phyloP scores from a whole-genome alignment of 1,284 basidiomycete genomes.

The Jaminaea rosea region DNA sequence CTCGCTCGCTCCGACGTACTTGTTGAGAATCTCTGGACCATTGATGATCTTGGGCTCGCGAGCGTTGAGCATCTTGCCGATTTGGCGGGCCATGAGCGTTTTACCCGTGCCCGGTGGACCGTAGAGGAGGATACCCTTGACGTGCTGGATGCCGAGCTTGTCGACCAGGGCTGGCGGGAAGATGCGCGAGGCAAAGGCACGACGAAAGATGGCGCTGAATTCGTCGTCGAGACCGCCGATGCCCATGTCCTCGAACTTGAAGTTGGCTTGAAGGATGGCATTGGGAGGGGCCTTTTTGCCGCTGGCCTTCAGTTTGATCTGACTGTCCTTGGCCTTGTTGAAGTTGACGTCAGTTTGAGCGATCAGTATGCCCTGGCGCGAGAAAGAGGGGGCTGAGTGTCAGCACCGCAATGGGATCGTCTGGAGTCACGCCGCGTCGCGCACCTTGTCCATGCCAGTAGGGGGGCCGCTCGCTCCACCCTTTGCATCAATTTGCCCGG shows the following conservation, averaged over 20 bases:
- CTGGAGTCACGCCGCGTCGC: constrained; percentile 40
- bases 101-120: constrained; percentile 98
- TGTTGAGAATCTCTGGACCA: constrained; percentile 94
- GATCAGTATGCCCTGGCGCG: constrained; percentile 77
- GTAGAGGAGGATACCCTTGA: constrained; percentile 90
- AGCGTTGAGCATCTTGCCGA: constrained; percentile 98
- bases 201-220: constrained; percentile 93
- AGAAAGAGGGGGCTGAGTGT: no score
- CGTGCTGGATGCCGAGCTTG: constrained; percentile 96
- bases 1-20: constrained; percentile 95
- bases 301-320: constrained; percentile 84
- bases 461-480: constrained; percentile 26
- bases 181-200: constrained; percentile 94
- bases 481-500: constrained; percentile 16
- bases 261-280: constrained; percentile 92
- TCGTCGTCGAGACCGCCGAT: constrained; percentile 95
- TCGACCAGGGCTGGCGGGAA: constrained; percentile 95
- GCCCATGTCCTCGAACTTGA: constrained; percentile 99
- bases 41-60: constrained; percentile 98
- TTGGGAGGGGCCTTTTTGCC: constrained; percentile 84
- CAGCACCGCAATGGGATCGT: constrained; percentile 14
- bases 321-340: constrained; percentile 69
- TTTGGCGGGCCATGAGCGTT: constrained; percentile 94
- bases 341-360: constrained; percentile 82
- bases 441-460: no score